phyloP scores from a whole-genome alignment of 177 flowering plant genomes.

The Vitis hybrid region DNA sequence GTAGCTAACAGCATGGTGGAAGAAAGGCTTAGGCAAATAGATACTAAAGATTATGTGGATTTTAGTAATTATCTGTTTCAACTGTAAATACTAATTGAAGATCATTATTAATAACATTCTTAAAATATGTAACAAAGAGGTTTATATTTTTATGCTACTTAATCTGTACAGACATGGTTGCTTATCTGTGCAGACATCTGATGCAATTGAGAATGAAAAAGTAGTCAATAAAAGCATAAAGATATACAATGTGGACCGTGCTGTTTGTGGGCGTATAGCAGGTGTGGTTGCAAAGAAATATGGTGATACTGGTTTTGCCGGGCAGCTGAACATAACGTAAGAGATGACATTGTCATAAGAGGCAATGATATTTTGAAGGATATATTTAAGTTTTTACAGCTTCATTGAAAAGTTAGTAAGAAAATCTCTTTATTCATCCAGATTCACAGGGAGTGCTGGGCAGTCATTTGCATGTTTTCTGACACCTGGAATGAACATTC shows the following conservation, averaged over 20 bases:
- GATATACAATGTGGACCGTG: constrained; percentile 90
- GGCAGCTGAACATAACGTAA: constrained; percentile 92
- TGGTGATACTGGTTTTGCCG: constrained; percentile 98
- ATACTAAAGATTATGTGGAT: no score
- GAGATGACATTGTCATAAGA: constrained; percentile 12
- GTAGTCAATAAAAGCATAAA: constrained; percentile 62
- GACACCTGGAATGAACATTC: constrained; percentile 97
- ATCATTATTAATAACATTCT: no score
- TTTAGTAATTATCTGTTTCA: no score
- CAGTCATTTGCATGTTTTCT: constrained; percentile 96
- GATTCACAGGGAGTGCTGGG: constrained; percentile 94
- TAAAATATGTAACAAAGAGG: no score
- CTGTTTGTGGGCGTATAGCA: constrained; percentile 95
- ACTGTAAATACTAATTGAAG: no score
- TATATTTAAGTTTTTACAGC: background rate
- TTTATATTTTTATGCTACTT: no score
- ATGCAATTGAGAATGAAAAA: constrained; percentile 88
- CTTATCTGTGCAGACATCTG: constrained; percentile 54
- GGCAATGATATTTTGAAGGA: background rate
- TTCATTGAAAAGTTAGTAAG: background rate
- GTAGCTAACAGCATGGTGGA: no score
- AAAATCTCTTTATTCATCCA: constrained; percentile 26
- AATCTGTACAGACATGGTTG: no score
- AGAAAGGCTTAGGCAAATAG: no score
- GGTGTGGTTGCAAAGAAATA: constrained; percentile 94